Conservation (phyloP, 1,284 basidiomycete genomes). For the Pseudozyma sp. region DNA sequence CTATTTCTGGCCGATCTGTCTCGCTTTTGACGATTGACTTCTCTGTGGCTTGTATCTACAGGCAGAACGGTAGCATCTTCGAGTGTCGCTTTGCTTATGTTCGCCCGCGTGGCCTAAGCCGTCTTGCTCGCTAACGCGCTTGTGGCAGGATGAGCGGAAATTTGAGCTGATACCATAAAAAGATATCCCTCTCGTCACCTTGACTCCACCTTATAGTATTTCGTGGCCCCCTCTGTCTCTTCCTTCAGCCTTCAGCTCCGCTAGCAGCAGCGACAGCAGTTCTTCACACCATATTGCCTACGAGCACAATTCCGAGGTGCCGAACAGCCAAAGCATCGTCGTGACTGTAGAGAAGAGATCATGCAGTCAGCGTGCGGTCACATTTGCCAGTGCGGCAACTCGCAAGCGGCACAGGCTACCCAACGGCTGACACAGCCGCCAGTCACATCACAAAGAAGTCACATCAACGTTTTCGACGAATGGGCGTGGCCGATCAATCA, state of each 20-base stretch:
- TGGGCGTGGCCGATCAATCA: slow-evolving; percentile 20
- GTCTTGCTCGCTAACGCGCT: slow-evolving; percentile 6
- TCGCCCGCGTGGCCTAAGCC: slow-evolving; percentile 5
- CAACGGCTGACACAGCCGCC: slow-evolving; percentile 4
- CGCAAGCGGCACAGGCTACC: background rate
- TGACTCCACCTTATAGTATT: background rate
- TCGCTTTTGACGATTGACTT: background rate
- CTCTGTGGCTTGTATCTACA: background rate
- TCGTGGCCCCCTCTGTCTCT: background rate
- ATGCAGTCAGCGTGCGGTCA: slow-evolving; percentile 17
- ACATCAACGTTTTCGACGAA: slow-evolving; percentile 6
- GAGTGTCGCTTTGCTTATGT: background rate
- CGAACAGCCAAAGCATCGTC: background rate
- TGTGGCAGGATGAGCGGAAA: background rate
- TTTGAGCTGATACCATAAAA: slow-evolving; percentile 8
- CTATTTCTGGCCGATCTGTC: background rate
- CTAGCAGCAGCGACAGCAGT: no score
- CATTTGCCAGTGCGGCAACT: slow-evolving; percentile 21
- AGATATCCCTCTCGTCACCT: background rate
- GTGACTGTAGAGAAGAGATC: background rate
- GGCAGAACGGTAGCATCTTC: no score
- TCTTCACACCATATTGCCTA: background rate
- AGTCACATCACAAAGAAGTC: background rate
- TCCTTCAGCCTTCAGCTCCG: background rate
- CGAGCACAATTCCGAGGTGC: background rate